Conservation (phyloP, 1,139 yeast genomes). For the Suhomyces kunorum region DNA sequence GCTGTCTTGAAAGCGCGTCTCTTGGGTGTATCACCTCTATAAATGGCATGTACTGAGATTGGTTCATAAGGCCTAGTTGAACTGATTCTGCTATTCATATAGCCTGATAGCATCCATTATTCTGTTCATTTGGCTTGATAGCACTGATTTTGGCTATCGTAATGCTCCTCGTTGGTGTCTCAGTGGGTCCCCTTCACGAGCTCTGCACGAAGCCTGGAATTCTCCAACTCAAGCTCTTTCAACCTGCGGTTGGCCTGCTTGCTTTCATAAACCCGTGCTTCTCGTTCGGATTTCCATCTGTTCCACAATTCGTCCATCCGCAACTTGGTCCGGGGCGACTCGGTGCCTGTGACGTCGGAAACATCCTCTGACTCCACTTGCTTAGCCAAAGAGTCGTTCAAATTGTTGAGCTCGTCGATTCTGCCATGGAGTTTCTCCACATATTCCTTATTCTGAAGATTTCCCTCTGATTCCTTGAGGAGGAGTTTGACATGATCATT, state of each 20-base stretch:
- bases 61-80: too few species aligned
- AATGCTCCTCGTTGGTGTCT: neutral
- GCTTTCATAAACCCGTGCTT: slow-evolving; percentile 61
- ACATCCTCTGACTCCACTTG: slow-evolving; percentile 21
- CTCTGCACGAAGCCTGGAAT: slow-evolving; percentile 38
- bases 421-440: slow-evolving; percentile 32
- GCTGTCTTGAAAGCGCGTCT: too few species aligned
- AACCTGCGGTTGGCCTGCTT: slow-evolving; percentile 56
- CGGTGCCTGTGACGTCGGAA: slow-evolving; percentile 13
- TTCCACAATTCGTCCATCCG: slow-evolving; percentile 62
- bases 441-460: slow-evolving; percentile 23
- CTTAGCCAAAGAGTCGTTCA: slow-evolving; percentile 27
- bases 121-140: too few species aligned
- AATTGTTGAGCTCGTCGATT: slow-evolving; percentile 32
- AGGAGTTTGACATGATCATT: slow-evolving; percentile 55
- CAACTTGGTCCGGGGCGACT: slow-evolving; percentile 43
- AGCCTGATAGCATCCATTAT: too few species aligned
- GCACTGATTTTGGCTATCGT: too few species aligned
- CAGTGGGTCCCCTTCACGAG: slow-evolving; percentile 11
- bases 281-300: slow-evolving; percentile 72
- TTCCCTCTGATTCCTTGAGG: slow-evolving; percentile 30
- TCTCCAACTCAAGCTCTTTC: slow-evolving; percentile 57
- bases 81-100: too few species aligned
- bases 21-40: too few species aligned
- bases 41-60: too few species aligned